A percentile compares a stretch with the other conserved stretches of the same genome.
Conservation (phyloP, 2,329 filamentous ascomycete species). For the Botrytis squamosa region DNA sequence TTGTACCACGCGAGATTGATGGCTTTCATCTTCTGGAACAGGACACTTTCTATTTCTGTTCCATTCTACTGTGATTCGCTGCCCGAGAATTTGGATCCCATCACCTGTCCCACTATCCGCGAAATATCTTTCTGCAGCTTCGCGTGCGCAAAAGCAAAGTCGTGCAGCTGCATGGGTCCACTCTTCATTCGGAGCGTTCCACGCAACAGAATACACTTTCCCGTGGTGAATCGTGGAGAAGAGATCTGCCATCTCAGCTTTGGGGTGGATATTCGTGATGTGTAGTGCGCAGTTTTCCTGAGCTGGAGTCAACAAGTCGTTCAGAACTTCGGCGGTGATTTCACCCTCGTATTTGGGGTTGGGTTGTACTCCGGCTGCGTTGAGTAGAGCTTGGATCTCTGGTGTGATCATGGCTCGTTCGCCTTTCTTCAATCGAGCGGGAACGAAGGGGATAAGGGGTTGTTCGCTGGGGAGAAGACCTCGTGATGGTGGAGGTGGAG, state of each 20-base stretch:
- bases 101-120: background rate
- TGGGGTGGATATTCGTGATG: slow-evolving; percentile 7
- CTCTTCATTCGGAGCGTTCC: background rate
- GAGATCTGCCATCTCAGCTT: slow-evolving; percentile 1
- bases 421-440: background rate
- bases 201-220: slow-evolving; percentile 6
- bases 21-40: background rate
- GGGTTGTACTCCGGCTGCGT: background rate
- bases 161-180: slow-evolving; percentile 2
- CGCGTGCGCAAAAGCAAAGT: slow-evolving; percentile 12
- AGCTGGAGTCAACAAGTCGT: background rate
- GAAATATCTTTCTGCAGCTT: slow-evolving; percentile 10
- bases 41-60: slow-evolving; percentile 23
- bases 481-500: background rate
- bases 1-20: slow-evolving; percentile 24
- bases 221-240: slow-evolving; percentile 2
- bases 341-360: slow-evolving; percentile 18
- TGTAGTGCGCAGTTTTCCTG: slow-evolving; percentile 6
- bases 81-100: slow-evolving; percentile 23
- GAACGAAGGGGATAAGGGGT: background rate
- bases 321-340: background rate
- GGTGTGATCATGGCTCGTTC: background rate
- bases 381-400: background rate
- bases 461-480: background rate
- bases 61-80: slow-evolving; percentile 18